phyloP scores from a whole-genome alignment of 1,284 basidiomycete species.

The Cystobasidium slooffiae region DNA sequence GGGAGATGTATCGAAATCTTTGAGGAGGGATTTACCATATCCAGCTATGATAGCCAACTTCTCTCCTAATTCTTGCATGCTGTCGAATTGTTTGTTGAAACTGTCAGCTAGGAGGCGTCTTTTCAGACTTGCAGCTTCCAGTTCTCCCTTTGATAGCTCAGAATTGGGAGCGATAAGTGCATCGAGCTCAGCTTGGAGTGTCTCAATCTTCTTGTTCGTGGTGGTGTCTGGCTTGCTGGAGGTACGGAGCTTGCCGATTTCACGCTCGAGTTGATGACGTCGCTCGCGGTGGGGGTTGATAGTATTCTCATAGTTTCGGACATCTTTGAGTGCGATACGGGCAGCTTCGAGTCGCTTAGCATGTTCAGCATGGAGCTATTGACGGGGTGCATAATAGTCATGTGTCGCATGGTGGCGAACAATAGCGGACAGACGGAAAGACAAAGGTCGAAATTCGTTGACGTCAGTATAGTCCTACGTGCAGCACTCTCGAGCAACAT shows the following conservation, averaged over 20 bases:
- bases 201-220: constrained; percentile 39
- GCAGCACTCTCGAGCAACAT: not conserved
- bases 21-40: constrained; percentile 51
- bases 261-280: constrained; percentile 31
- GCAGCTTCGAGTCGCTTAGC: constrained; percentile 45
- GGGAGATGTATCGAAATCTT: constrained; percentile 48
- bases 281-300: constrained; percentile 45
- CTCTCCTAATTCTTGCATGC: constrained; percentile 51
- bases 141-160: constrained; percentile 44
- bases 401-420: not conserved
- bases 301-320: constrained; percentile 52
- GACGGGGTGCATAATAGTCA: not conserved
- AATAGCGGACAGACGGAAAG: not conserved
- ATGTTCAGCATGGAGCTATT: constrained; percentile 42
- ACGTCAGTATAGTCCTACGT: constrained; percentile 1
- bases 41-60: constrained; percentile 51
- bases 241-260: constrained; percentile 31
- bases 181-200: constrained; percentile 42
- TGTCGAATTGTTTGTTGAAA: constrained; percentile 49
- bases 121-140: constrained; percentile 47
- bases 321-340: constrained; percentile 47
- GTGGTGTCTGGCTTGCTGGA: constrained; percentile 43
- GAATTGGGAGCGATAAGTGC: constrained; percentile 43
- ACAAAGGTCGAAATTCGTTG: not conserved
- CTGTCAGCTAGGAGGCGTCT: constrained; percentile 50